Base-by-base conservation (phyloP, 106 monocot genomes). In the Dactylorhiza incarnata region DNA sequence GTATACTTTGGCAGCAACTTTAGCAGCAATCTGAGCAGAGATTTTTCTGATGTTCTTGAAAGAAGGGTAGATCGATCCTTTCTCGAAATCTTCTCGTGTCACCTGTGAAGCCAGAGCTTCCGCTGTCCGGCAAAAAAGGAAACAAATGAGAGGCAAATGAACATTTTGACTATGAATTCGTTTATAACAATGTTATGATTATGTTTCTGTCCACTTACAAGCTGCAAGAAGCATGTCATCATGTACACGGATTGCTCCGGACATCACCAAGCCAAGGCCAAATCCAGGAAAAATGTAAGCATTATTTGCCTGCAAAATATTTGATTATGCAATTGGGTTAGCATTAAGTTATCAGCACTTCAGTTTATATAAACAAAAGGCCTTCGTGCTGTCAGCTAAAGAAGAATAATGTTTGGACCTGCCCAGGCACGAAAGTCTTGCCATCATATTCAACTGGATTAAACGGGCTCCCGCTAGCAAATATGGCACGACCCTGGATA, bases 221-320 rank as follows among this genome's bases (percentile, higher is more conserved):
- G 91, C 94, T 78, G 91, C 85, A 73, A 95, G 88, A 73, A 95
- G 95, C 92, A 95, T 92, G 75, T 95, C 95, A 77, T 95, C 90
- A 74, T 95, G 95, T 19, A 92, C 92, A 46, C 92, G 92, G 43
- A 88, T 92, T 13, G 95, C 90, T 52, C 95, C 95, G 13, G 88
- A 90, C 70, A 92, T 92, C 66, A 95, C 84, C 76, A 95, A 73
- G 51, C 95, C 95, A 73, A 95, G 90, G 54, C 92, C 92, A 74
- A 95, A 84, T 43, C 95, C 95, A 24, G 95, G 95, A 68, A 95
- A 95, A 9, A 95, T 90, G 23, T 92, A 95, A 7, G 92, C 90
- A 85, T 92, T 95, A 82, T 95, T 88, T 84, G 93, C 75, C 93
- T 93, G 74, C 55, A 19, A 73, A 49, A 5, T 75, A 45, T 24